Conservation (phyloP, 2,329 filamentous ascomycete genomes). For the Hypomyces perniciosus region DNA sequence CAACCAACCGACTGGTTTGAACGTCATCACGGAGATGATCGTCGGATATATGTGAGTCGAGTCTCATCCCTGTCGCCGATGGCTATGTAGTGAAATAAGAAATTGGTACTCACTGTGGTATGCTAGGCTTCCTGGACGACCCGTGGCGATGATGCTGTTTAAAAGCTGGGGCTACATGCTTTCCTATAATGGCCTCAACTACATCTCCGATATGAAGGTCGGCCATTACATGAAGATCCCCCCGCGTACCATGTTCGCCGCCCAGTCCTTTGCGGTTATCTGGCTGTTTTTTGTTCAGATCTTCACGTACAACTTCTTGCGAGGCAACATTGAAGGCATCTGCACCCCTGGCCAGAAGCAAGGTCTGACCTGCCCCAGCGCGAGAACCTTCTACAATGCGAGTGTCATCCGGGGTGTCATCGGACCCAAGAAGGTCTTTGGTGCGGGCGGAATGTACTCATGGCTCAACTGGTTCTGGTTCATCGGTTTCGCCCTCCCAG, state of each 20-base stretch:
- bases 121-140: slow-evolving; percentile 32
- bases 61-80: neutral
- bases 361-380: slow-evolving; percentile 49
- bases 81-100: too few relatives aligned
- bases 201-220: slow-evolving; percentile 43
- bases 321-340: slow-evolving; percentile 43
- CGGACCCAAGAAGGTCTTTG: slow-evolving; percentile 29
- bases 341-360: slow-evolving; percentile 42
- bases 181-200: slow-evolving; percentile 37
- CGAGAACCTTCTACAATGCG: slow-evolving; percentile 52
- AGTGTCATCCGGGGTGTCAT: slow-evolving; percentile 56
- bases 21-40: slow-evolving; percentile 42
- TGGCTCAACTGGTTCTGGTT: slow-evolving; percentile 49
- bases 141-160: slow-evolving; percentile 44
- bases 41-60: slow-evolving; percentile 35
- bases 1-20: slow-evolving; percentile 40
- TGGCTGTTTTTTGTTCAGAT: slow-evolving; percentile 32
- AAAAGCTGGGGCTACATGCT: slow-evolving; percentile 40
- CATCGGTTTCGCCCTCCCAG: slow-evolving; percentile 40
- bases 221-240: slow-evolving; percentile 48
- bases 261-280: slow-evolving; percentile 31
- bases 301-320: slow-evolving; percentile 30
- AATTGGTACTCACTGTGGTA: neutral
- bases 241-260: slow-evolving; percentile 40
- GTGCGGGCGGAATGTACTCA: slow-evolving; percentile 31